Evolutionary conservation across 2,329 filamentous ascomycete species (phyloP), one percentile per base, ranked within the genome.

Genomic region (Alternaria panax): DNA sequence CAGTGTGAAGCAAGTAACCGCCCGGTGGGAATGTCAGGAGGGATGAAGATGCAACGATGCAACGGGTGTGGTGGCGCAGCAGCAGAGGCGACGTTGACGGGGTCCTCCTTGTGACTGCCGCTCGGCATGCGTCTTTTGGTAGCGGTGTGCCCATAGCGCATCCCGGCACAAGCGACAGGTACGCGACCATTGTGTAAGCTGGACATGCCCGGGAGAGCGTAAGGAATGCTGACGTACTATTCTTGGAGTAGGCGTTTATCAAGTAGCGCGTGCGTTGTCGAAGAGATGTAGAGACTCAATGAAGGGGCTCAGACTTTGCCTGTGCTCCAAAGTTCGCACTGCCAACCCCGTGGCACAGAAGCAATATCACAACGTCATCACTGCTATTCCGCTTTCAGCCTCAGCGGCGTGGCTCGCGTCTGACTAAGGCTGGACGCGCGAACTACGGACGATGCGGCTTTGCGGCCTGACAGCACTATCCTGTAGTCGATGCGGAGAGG

Each of bases 11-110:
- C 40, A 54, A 32, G 43, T 24, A 24, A 24, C 20, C 12, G 38
- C 11, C 20, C 12, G 20, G 20, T 53, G 18, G 54, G 38, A 55
- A 24, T 56, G 46, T 48, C 40, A 51, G 46, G 28, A 47, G 43
- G 43, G 27, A 27, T 24, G 45, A 53, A 51, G 57, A 55, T 51
- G 48, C 54, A 25, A 54, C 24, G 50, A 46, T 60, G 57, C 38
- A 40, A 54, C 48, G 28, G 40, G 47, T 42, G 55, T 28, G 52
- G 62, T 69, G 67, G 67, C 66, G 66, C 67, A 68, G 66, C 58
- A 51, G 24, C 38, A 40, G 20, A 24, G 28, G 20, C 28, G 2
- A 34, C 28, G 28, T 34, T 36, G 20, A 16, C 48, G 48, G 25
- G 24, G 28, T 46, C 24, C 42, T 25, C 38, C 6, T 20, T 51